A percentile compares a stretch with the other conserved stretches of the same genome.
phyloP scores from a whole-genome alignment of 1,284 basidiomycete genomes.

The Ceratobasidium sp. region DNA sequence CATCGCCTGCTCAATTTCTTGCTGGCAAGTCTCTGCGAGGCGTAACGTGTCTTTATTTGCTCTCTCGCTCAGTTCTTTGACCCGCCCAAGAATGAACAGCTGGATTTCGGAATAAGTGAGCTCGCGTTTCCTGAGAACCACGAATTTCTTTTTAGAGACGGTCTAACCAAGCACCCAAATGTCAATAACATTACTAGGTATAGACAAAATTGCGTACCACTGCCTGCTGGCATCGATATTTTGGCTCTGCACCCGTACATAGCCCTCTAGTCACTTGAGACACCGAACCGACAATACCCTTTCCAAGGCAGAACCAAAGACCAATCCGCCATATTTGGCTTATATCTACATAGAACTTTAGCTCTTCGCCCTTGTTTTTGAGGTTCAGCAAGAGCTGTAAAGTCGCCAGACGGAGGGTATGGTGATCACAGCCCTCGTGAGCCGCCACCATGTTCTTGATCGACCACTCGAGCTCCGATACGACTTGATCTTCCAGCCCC shows the following conservation, averaged over 20 bases:
- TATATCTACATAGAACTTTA: neutral
- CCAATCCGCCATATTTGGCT: neutral
- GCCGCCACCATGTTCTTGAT: neutral
- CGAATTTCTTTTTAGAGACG: neutral
- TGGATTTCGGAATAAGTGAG: neutral
- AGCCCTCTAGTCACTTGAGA: neutral
- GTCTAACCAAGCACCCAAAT: neutral
- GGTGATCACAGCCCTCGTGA: neutral
- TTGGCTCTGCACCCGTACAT: neutral
- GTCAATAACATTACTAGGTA: neutral
- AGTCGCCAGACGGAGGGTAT: neutral
- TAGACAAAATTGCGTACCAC: neutral
- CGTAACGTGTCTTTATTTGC: neutral
- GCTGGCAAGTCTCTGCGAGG: neutral
- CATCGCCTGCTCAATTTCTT: neutral
- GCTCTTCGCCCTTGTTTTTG: neutral
- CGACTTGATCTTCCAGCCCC: constrained; percentile 3
- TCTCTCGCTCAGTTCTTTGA: neutral
- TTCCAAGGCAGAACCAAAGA: constrained; percentile 11
- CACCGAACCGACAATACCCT: neutral
- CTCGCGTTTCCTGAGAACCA: neutral
- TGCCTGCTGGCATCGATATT: neutral
- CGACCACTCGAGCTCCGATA: constrained; percentile 1
- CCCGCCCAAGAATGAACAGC: neutral
- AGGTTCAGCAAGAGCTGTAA: constrained; percentile 12